Base-by-base conservation (phyloP, 805 yeast genomes). In the Zygoascus ofunaensis region DNA sequence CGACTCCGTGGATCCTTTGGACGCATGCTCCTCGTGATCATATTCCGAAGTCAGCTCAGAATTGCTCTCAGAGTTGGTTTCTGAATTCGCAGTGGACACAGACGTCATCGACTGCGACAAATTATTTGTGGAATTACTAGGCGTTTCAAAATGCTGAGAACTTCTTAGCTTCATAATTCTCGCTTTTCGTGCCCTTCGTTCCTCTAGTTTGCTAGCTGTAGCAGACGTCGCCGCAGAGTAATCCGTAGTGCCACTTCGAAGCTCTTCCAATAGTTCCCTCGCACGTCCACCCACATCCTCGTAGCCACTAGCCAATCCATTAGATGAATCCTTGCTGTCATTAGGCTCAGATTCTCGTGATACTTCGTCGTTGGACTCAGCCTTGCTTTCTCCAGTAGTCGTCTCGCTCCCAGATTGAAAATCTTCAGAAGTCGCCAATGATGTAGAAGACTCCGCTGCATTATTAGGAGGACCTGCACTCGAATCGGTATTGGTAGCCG, bases 261-360 rank as follows among this genome's bases (percentile, higher is more conserved):
- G 63, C 53, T 80, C 87, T 54, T 72, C 73, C 17, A 82, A 65
- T 46, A 82, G 68, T 42, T 68, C 72, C 58, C 82, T 70, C 0
- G 90, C 92, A 49, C 87, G 69, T 1, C 67, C 65, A 1, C 76
- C 77, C 15, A 77, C 71, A 47, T 74, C 79, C 19, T 57, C 68
- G 28, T 47, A 43, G 15, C 14, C 34, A 19, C 17, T 39, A 20
- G 28, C 17, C 12, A 51, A 21, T 15, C 40, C 37, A 18, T 41
- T 20, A 24, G 39, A 38, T n/a, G 28, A 38, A 17, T 28, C 23
- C 32, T 41, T 15, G 2, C 36, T n/a, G 10, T 39, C 36, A 10
- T 17, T 5, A 28, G 42, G 5, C 14, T 35, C 19, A 17, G 43
- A 32, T 23, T 21, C 26, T 17, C 34, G 15, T 10, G 30, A 17